Base-by-base conservation (phyloP, 306 rosid species). In the Pterocarpus santalinus region DNA sequence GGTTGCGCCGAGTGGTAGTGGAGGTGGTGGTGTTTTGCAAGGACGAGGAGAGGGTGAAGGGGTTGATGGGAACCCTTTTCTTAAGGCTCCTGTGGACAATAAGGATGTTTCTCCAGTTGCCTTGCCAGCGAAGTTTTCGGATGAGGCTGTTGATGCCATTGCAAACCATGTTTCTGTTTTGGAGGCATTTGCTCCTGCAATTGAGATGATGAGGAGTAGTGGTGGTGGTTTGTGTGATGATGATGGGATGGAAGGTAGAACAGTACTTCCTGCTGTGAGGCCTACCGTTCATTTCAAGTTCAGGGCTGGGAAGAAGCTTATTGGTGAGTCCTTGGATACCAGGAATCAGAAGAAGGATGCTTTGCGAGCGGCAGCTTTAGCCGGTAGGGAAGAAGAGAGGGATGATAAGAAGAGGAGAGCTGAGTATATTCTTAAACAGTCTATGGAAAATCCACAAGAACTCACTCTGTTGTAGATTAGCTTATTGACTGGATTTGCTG, bases 391-490 rank as follows among this genome's bases (percentile, higher is more conserved):
- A 38, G 96, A 93, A 11, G 97, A 93, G 77, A 87, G 97, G 49
- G 97, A 95, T 58, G 98, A 95, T 60, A 95, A 90, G 92, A 95
- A 92, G 88, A 88, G 97, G 78, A 90, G 97, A 81, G 97, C 97
- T 2, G 97, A 91, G 88, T 88, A 85, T 85, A 95, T 94, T 85
- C 91, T 94, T 68, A 91, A 90, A 77, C 97, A 91, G 35, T 85
- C 98, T 63, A 85, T 88, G 87, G 94, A 91, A 84, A 91, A 89
- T 60, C 92, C 97, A 2, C 97, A 91, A 66, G 98, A 95, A 74
- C 97, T 95, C 60, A 95, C 82, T 71, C 90, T 91, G 69, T 82
- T 91, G 88, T 94, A 92, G 91, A 83, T 86, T 82, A 79, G 72
- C 75, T 83, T 65, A 64, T 82, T 88, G 74, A 76, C 79, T 41